Conservation (phyloP, 1,284 basidiomycete genomes). For the Heterobasidion parviporum region DNA sequence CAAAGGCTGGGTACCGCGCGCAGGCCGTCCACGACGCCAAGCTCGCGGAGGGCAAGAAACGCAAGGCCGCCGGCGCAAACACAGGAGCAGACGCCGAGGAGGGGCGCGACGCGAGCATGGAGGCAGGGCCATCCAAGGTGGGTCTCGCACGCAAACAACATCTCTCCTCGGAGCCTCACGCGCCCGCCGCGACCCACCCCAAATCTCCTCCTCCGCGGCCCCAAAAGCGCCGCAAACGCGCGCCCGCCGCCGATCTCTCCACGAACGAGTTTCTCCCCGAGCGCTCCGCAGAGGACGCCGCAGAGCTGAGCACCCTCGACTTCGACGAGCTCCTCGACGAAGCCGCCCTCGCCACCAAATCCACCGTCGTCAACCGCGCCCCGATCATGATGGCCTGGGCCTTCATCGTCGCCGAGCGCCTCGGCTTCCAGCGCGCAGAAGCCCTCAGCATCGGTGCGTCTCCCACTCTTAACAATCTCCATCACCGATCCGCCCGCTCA, state of each 20-base stretch:
- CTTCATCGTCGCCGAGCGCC: conserved; percentile 72
- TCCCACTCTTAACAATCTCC: conserved; percentile 5
- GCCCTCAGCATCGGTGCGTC: conserved; percentile 77
- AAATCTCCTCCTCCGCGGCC: too few relatives aligned
- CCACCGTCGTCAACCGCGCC: conserved; percentile 78
- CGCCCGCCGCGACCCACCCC: too few relatives aligned
- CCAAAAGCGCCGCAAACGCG: conserved; percentile 21
- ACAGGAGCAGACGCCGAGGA: neutral
- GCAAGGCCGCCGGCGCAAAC: conserved; percentile 1
- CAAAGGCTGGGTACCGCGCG: conserved; percentile 46
- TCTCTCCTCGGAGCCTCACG: too few relatives aligned
- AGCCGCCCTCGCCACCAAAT: conserved; percentile 55
- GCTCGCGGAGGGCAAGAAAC: conserved; percentile 16
- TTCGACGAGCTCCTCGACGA: conserved; percentile 70
- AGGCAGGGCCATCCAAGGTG: neutral
- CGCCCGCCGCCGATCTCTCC: conserved; percentile 30
- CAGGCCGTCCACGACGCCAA: conserved; percentile 6
- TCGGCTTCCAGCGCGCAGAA: conserved; percentile 83
- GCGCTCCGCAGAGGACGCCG: conserved; percentile 38
- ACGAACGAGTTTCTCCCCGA: conserved; percentile 56
- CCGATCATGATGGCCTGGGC: conserved; percentile 95
- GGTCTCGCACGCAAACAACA: neutral
- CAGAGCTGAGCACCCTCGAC: conserved; percentile 45
- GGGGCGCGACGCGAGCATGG: neutral
- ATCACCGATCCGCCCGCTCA: neutral